Base-by-base conservation (phyloP, 2,329 filamentous ascomycete genomes). In the Polytolypa hystricis region DNA sequence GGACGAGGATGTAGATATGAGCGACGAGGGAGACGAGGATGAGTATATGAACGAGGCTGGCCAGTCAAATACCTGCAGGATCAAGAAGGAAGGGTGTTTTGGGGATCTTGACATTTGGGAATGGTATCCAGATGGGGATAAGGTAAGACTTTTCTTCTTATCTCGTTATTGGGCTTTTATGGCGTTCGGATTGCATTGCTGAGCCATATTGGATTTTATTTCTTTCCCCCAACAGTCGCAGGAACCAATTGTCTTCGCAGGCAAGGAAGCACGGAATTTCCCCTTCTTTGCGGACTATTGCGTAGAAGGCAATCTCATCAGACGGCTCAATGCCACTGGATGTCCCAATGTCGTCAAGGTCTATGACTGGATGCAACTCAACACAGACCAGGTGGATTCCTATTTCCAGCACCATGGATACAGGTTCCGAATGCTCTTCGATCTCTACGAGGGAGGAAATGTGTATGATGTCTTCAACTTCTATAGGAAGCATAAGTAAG, bases 271-370 rank as follows among this genome's bases (percentile, higher is more conserved):
- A 4, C 14, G 30, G 14, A 35, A 34, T 31, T 25, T 38, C 14
- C 4, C 11, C 4, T 41, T 30, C 15, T 41, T 30, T 30, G 21
- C 26, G 19, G 35, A 41, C 21, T 41, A 41, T 12, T 41, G 39
- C 15, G 26, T 27, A 2, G 39, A 41, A 29, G 39, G 39, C 3
- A 16, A 41, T 27, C 23, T 41, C 10, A 41, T 35, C 11, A 35
- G 39, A 11, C 30, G 40, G 33, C 10, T 42, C 1, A 42, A 42
- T 21, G 32, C 27, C n/a, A 20, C 28, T 17, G 40, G 36, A 8
- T 42, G 36, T 23, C 40, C 36, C 12, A 42, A 39, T 25, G 36
- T 42, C 11, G 32, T 39, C 40, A 38, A 39, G 19, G 39, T 41
- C 11, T 35, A 38, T 34, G 35, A 38, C 19, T 41, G 39, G 39